Base-by-base conservation (phyloP, 106 monocot genomes). In the Platanthera guangdongensis region DNA sequence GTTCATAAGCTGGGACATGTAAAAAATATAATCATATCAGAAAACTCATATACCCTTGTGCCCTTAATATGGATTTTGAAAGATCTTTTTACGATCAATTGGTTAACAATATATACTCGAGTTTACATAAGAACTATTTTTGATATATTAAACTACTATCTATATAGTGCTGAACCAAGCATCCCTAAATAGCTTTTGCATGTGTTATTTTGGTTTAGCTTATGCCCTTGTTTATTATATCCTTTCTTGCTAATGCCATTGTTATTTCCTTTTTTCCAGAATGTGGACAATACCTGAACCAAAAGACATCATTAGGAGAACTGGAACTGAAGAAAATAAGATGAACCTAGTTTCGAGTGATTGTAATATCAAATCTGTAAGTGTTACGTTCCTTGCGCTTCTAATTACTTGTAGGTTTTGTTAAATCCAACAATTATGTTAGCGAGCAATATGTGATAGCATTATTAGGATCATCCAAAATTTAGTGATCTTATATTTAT, bases 201-300 rank as follows among this genome's bases (percentile, higher is more conserved):
- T 70, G 8, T 48, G 16, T 48, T 7, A 6, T 48, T 70, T 70
- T 46, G 70, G 16, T 16, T 14, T n/a, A 16, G 46, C n/a, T 14
- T 48, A 70, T 46, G 11, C 3, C 6, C 8, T 69, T 69, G 12
- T 47, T 69, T 32, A 45, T 21, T 46, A 47, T 69, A 70, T 70
- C 18, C 47, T 65, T 25, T 32, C 32, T 3, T 65, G 18, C 11
- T 70, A 15, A 18, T 70, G 32, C n/a, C 25, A 57, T 47, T 57
- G 8, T 14, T 72, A 57, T 22, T 49, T 8, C 39, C n/a, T 0
- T 57, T n/a, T n/a, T 15, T 68, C 14, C 83, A 97, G 96, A 85
- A 93, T 91, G 86, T 97, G 91, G 96, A 74, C 79, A 18, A 81
- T 91, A 74, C 96, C 96, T 75, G 96, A 94, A 85, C 74, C 85